phyloP scores from a whole-genome alignment of 352 stramenopile species.

The Globisporangium nunn region DNA sequence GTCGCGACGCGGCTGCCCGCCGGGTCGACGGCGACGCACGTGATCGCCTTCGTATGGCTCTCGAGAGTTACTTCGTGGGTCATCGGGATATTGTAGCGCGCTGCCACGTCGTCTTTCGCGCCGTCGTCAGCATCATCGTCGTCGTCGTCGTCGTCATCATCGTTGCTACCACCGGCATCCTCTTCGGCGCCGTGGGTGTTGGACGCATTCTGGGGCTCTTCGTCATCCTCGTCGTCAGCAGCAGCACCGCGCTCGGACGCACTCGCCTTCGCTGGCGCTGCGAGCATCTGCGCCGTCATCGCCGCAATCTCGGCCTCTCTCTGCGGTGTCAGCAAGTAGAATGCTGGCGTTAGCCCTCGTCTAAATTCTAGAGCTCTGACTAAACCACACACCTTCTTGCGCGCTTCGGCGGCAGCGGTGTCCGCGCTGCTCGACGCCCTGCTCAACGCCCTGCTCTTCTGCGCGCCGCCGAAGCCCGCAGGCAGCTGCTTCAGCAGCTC shows the following conservation, averaged over 20 bases:
- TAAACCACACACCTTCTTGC: slow-evolving; percentile 25
- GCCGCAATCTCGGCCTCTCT: slow-evolving; percentile 58
- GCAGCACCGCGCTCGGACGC: not conserved
- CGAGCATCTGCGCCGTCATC: slow-evolving; percentile 75
- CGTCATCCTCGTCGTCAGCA: not conserved
- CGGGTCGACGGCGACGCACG: slow-evolving; percentile 62
- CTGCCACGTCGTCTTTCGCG: slow-evolving; percentile 43
- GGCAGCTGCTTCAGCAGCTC: slow-evolving; percentile 30
- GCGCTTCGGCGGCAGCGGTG: slow-evolving; percentile 11
- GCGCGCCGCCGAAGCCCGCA: slow-evolving; percentile 29
- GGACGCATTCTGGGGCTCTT: not conserved
- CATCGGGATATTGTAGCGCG: slow-evolving; percentile 65
- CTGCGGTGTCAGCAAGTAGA: slow-evolving; percentile 12
- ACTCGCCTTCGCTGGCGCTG: slow-evolving; percentile 17
- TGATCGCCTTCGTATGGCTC: slow-evolving; percentile 52
- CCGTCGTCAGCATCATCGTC: slow-evolving; percentile 27
- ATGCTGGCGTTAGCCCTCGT: not conserved
- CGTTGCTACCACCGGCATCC: slow-evolving; percentile 4
- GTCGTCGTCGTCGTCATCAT: slow-evolving; percentile 18
- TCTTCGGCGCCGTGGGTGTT: not conserved
- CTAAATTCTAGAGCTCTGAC: too few relatives aligned
- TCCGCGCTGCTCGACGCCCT: slow-evolving; percentile 11
- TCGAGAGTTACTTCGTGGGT: slow-evolving; percentile 58
- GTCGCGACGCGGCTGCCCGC: slow-evolving; percentile 64
- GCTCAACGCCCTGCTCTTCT: slow-evolving; percentile 12